Base-by-base conservation (phyloP, 805 yeast genomes). In the Candida khao-thaluensis region DNA sequence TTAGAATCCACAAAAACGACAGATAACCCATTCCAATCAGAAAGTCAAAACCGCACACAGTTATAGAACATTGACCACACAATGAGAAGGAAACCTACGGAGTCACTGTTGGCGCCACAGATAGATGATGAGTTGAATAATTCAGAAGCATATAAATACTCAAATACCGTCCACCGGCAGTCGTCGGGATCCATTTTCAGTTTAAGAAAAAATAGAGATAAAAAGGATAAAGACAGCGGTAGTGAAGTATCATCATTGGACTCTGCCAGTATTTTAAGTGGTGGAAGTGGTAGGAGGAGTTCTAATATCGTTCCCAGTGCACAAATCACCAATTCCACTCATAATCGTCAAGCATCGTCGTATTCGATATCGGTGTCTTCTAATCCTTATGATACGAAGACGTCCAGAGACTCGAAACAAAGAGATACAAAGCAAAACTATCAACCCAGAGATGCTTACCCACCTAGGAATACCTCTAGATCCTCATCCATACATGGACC, bases 301-400 rank as follows among this genome's bases (percentile, higher is more conserved):
- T 44, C 59, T 11, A 55, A 42, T 37, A 61, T 58, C 6, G 51
- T 62, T 6, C 66, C 68, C 16, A 52, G 54, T 9, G 41, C 56
- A 7, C 69, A 60, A 40, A 42, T 59, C 10, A 48, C 64, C 5
- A 52, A 43, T 35, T 60, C 69, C n/a, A 55, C 45, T 40, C 72
- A 64, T 42, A 57, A 62, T 25, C 60, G 72, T 7, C 66, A 64
- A 24, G 65, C 69, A n/a, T 64, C 71, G 15, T 52, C 70, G 2
- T 68, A 62, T 47, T 59, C 66, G 43, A 59, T 64, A 39, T 56
- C 62, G 17, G 55, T 62, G 17, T 42, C 53, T 7, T 30, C 49
- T 17, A 58, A 59, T 43, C 66, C 66, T 14, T 57, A 60, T 45
- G 65, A 62, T 21, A 48, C 55, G 11, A 56, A 55, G 36, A 53